Evolutionary conservation across 192 early-diverging fungal genomes (phyloP).

Genomic region (Entomortierella chlamydospora): DNA sequence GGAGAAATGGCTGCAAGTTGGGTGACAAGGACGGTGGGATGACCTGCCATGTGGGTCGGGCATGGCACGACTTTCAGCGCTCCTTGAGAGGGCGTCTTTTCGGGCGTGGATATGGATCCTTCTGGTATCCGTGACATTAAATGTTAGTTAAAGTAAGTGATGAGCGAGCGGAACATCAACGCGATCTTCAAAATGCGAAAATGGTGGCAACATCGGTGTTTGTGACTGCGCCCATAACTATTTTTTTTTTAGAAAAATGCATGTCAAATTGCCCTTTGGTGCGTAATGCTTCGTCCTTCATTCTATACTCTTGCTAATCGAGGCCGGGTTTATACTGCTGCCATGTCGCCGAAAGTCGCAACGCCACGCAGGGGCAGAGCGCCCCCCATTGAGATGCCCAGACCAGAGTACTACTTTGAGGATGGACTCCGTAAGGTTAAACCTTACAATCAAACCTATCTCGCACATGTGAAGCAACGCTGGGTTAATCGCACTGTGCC

Average conservation of each 20-base stretch:
- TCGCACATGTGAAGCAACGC: constrained; percentile 44
- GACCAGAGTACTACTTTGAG: constrained; percentile 33
- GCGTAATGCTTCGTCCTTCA: constrained; percentile 10
- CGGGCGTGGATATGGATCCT: background rate
- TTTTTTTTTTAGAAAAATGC: no score
- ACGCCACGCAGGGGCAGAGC: constrained; percentile 18
- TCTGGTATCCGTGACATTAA: constrained; percentile 1
- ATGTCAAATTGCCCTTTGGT: background rate
- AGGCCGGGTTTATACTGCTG: background rate
- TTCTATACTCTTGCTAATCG: background rate
- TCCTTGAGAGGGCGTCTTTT: background rate
- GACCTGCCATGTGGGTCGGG: constrained; percentile 18
- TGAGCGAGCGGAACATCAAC: background rate
- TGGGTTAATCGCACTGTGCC: constrained; percentile 46
- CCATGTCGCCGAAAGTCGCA: constrained; percentile 35
- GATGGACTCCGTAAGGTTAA: constrained; percentile 40
- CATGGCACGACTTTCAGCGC: background rate
- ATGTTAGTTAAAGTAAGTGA: background rate
- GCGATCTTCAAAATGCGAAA: constrained; percentile 1
- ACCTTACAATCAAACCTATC: constrained; percentile 34
- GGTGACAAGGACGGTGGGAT: constrained; percentile 21
- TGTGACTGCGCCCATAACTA: background rate
- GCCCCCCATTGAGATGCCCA: background rate
- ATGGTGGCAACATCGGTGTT: background rate
- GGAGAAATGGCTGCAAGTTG: background rate